Evolutionary conservation across 2,329 filamentous ascomycete species (phyloP).

Genomic region (Periconia macrospinosa): DNA sequence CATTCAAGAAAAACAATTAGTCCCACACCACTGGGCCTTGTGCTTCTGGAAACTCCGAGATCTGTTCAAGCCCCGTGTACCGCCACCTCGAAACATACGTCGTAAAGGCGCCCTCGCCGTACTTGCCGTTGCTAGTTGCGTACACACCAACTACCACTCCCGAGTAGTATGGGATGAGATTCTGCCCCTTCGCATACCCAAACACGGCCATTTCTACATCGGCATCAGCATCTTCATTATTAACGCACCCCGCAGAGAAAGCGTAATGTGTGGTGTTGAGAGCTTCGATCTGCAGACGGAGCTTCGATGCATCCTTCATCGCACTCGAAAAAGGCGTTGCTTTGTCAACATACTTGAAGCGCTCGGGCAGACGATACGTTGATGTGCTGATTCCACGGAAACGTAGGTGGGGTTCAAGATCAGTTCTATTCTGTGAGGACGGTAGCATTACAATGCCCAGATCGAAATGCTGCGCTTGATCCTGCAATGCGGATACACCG

Average conservation of each 20-base stretch:
- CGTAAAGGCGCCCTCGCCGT: constrained; percentile 2
- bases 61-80: constrained; percentile 2
- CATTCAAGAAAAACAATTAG: neutral
- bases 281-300: constrained; percentile 4
- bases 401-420: constrained; percentile 1
- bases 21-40: neutral
- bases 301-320: neutral
- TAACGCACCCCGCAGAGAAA: constrained; percentile 1
- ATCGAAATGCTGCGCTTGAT: constrained; percentile 8
- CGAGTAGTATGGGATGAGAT: constrained; percentile 3
- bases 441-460: constrained; percentile 2
- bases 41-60: neutral
- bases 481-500: constrained; percentile 2
- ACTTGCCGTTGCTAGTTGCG: constrained; percentile 4
- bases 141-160: constrained; percentile 1
- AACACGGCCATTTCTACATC: neutral
- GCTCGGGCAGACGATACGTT: constrained; percentile 2
- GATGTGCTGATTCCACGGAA: constrained; percentile 5
- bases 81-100: constrained; percentile 4
- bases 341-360: neutral
- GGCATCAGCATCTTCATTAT: neutral
- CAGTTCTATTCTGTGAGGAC: neutral
- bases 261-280: constrained; percentile 5
- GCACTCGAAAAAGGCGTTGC: neutral
- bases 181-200: constrained; percentile 1